These are phyloP conservation scores for Rhizodiscina lignyota DNA, from an alignment of 495 filamentous ascomycete species.

Conservation along the genomic window DNA sequence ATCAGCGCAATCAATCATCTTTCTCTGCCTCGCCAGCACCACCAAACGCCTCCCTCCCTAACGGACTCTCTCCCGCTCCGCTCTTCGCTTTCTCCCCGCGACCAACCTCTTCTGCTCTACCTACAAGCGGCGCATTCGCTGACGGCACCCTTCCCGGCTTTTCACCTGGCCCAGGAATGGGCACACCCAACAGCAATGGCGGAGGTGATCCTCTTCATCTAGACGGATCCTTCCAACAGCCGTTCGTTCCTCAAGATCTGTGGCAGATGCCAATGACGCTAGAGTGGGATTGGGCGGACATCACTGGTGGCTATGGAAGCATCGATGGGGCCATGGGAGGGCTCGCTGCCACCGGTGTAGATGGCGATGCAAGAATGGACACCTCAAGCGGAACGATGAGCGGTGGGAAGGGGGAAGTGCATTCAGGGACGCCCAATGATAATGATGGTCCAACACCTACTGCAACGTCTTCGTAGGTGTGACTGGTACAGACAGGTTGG, in stretches of 20 bases:
- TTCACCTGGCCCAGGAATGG: neutral
- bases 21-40: too few relatives aligned
- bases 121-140: neutral
- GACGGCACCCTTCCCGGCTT: neutral
- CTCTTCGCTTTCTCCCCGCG: too few relatives aligned
- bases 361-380: neutral
- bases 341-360: neutral
- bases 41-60: too few relatives aligned
- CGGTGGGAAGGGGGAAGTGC: too few relatives aligned
- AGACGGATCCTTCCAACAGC: conserved; percentile 51
- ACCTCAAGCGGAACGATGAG: too few relatives aligned
- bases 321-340: neutral
- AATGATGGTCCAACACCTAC: too few relatives aligned
- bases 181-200: neutral
- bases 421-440: too few relatives aligned
- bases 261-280: conserved; percentile 94
- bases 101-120: too few relatives aligned
- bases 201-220: neutral
- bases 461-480: too few relatives aligned
- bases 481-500: too few relatives aligned
- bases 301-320: conserved; percentile 28
- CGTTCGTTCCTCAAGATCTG: conserved; percentile 89
- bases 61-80: too few relatives aligned
- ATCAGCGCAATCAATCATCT: neutral
- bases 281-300: conserved; percentile 97